These are phyloP conservation scores for Mucuna pruriens DNA, from an alignment of 306 rosid genomes.

Conservation along the genomic window DNA sequence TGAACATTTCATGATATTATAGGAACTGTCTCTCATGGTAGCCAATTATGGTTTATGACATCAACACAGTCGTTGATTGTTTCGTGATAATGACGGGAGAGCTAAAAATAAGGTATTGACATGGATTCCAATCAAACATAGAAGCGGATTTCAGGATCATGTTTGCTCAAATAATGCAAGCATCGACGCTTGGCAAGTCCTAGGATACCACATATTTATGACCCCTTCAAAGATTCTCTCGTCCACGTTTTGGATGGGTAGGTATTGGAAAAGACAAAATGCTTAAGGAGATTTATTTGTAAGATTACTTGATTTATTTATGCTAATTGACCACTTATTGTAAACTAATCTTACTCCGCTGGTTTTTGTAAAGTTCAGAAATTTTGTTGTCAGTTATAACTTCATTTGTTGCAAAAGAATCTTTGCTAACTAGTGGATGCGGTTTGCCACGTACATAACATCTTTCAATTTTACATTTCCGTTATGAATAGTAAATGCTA, in stretches of 20 bases:
- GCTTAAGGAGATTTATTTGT: not conserved
- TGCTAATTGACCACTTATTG: not conserved
- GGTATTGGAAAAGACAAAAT: constrained; percentile 8
- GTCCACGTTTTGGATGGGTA: not conserved
- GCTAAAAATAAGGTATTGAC: constrained; percentile 1
- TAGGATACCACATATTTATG: not conserved
- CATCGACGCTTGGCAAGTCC: not conserved
- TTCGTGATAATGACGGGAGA: constrained; percentile 16
- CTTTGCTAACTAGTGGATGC: not conserved
- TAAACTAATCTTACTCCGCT: not conserved
- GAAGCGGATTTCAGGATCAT: constrained; percentile 21
- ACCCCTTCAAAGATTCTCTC: constrained; percentile 24
- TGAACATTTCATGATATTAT: not conserved
- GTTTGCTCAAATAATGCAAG: not conserved
- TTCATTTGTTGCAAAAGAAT: not conserved
- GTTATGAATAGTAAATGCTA: no score
- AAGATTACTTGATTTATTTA: not conserved
- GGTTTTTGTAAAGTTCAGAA: not conserved
- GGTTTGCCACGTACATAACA: no score
- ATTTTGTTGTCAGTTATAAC: not conserved
- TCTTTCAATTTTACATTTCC: no score
- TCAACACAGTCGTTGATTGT: not conserved
- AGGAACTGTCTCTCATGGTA: not conserved
- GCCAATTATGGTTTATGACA: not conserved
- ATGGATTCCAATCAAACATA: constrained; percentile 2